A percentile compares a stretch with the other conserved stretches of the same genome.
These are phyloP conservation scores for Phytophthora citrophthora DNA, from an alignment of 352 stramenopile genomes.

Conservation along the genomic window DNA sequence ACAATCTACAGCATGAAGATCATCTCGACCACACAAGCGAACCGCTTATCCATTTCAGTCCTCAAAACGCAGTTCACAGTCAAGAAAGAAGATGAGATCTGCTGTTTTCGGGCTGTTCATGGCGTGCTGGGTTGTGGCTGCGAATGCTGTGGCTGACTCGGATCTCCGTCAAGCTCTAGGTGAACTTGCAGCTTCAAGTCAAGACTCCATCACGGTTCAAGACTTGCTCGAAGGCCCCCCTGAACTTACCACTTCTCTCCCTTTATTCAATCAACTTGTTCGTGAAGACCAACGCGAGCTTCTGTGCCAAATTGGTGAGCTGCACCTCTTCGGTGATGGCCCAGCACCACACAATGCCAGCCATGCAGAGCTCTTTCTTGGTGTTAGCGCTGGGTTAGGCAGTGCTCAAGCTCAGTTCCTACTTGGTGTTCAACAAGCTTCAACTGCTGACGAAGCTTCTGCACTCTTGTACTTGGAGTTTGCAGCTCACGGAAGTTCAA, in stretches of 20 bases:
- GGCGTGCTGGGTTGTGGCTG: conserved; percentile 7
- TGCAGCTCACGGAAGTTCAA: conserved; percentile 43
- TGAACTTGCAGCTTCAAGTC: conserved; percentile 16
- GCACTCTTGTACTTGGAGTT: conserved; percentile 69
- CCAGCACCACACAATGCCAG: conserved; percentile 22
- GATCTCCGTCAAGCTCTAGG: conserved; percentile 20
- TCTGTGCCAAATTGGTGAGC: conserved; percentile 48
- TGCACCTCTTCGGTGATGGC: conserved; percentile 35
- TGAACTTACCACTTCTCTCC: conserved; percentile 19
- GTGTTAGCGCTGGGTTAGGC: conserved; percentile 42
- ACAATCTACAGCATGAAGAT: conserved; percentile 25
- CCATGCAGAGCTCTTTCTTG: conserved; percentile 40
- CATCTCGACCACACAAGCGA: conserved; percentile 20
- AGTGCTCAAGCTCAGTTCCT: conserved; percentile 53
- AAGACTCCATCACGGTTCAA: conserved; percentile 14
- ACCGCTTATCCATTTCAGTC: conserved; percentile 17
- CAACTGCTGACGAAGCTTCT: conserved; percentile 15
- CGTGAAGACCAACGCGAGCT: conserved; percentile 30
- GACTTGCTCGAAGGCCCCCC: conserved; percentile 22
- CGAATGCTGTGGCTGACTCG: conserved; percentile 12
- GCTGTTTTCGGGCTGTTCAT: conserved; percentile 17
- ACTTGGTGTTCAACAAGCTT: conserved; percentile 38
- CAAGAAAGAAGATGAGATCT: conserved; percentile 19
- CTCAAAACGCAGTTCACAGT: conserved; percentile 13
- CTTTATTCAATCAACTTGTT: conserved; percentile 30